Evolutionary conservation across 1,139 yeast species (phyloP), one percentile per base, ranked within the genome.

Genomic region (Diutina catenulata): DNA sequence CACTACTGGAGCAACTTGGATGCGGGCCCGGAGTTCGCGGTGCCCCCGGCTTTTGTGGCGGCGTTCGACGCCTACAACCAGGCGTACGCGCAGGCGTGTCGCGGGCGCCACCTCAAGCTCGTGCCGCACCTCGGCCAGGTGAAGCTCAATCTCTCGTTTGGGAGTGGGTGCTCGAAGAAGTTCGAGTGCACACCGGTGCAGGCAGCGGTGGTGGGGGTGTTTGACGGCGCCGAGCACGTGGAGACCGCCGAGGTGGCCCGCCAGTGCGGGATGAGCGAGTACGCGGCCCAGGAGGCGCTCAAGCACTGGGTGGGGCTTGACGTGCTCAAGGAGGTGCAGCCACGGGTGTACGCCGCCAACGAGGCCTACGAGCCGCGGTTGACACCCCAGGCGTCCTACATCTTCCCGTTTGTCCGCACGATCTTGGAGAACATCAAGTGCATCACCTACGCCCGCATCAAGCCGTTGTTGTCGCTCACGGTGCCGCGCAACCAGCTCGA

Each of bases 101-200:
- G 59, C 21, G 86, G 88, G 0, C 61, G 95, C 38, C 64, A 62
- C 32, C 57, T 91, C 40, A 64, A 65, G 37, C 60, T 81, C 47
- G 53, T 80, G 20, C 79, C 81, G 5, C 64, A 68, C 28, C 57
- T 76, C 42, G 95, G 95, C 0, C 51, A 60, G 1, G 88, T 83
- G 0, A 68, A 67, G 11, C 47, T 91, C 2, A 73, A 71, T 5
- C 55, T 91, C 8, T 73, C 65, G 24, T 58, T 80, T 28, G 64
- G 62, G 4, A 75, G 71, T 20, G 24, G 24, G 4, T 19, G 37
- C 1, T 6, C 33, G 10, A 41, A 37, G 8, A 55, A 46, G 13
- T 68, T 70, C 44, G 60, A 62, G 4, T 94, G 82, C 0, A 56
- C 80, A 0, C 80, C 94, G 0, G 80, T 74, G 24, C 76, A 79